Evolutionary conservation across 192 early-diverging fungal genomes (phyloP).

Genomic region (Umbelopsis sp.): DNA sequence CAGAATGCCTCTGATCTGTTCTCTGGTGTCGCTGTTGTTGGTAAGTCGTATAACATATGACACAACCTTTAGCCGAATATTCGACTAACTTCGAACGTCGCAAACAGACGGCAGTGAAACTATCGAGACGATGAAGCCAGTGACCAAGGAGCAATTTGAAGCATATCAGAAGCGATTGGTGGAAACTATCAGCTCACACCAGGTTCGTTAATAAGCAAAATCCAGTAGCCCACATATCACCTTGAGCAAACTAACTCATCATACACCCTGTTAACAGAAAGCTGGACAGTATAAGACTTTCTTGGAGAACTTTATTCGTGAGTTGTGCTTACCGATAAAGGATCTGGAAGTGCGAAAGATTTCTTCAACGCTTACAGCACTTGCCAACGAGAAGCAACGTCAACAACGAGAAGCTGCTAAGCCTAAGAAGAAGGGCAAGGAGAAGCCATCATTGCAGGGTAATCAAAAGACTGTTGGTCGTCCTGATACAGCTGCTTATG

Average conservation of each 20-base stretch:
- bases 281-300: slow-evolving; percentile 49
- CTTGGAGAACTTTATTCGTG: slow-evolving; percentile 66
- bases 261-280: slow-evolving; percentile 20
- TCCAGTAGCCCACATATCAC: not conserved
- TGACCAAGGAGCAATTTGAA: slow-evolving; percentile 70
- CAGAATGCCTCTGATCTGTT: slow-evolving; percentile 67
- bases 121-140: slow-evolving; percentile 49
- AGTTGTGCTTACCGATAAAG: slow-evolving; percentile 57
- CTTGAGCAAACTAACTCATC: not conserved
- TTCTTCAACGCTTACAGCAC: slow-evolving; percentile 57
- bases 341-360: slow-evolving; percentile 68
- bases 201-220: slow-evolving; percentile 40
- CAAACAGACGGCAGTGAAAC: slow-evolving; percentile 5
- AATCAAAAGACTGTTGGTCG: slow-evolving; percentile 6
- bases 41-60: slow-evolving; percentile 18
- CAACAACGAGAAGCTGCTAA: slow-evolving; percentile 62
- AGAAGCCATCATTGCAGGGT: slow-evolving; percentile 32
- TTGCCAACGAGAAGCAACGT: slow-evolving; percentile 79
- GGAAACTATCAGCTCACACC: slow-evolving; percentile 55
- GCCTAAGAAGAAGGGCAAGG: slow-evolving; percentile 66
- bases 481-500: slow-evolving; percentile 21
- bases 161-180: slow-evolving; percentile 63
- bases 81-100: not conserved
- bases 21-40: slow-evolving; percentile 60
- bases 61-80: no score